Evolutionary conservation across 495 filamentous ascomycete genomes (phyloP).

Genomic region (Penicillium cosmopolitanum): DNA sequence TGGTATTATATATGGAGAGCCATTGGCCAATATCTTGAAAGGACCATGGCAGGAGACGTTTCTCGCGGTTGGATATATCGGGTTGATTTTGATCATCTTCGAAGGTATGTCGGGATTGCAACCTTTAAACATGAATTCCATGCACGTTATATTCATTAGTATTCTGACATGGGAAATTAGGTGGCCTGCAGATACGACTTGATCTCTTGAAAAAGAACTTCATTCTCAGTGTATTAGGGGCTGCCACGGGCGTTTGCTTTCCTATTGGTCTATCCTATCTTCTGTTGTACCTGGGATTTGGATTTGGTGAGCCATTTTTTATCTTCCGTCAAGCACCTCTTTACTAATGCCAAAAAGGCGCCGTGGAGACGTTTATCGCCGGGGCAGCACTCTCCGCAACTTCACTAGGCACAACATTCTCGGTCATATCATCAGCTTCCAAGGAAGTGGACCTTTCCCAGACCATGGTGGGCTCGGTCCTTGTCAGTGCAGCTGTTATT

Average conservation of each 20-base stretch:
- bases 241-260: constrained; percentile 36
- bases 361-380: constrained; percentile 42
- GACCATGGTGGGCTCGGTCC: constrained; percentile 36
- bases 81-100: constrained; percentile 41
- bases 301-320: constrained; percentile 27
- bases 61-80: constrained; percentile 38
- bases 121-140: background rate
- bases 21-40: constrained; percentile 37
- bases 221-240: constrained; percentile 30
- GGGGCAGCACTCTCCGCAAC: constrained; percentile 36
- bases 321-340: background rate
- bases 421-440: constrained; percentile 34
- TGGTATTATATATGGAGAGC: constrained; percentile 38
- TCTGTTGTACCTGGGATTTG: constrained; percentile 34
- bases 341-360: constrained; percentile 17
- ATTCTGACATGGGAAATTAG: constrained; percentile 16
- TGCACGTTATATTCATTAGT: background rate
- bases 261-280: constrained; percentile 40
- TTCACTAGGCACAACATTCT: constrained; percentile 40
- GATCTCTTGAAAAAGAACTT: constrained; percentile 41
- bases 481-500: constrained; percentile 69
- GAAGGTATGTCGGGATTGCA: constrained; percentile 25
- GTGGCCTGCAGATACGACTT: constrained; percentile 33
- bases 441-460: constrained; percentile 31
- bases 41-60: constrained; percentile 36